Evolutionary conservation across 441 rosid species (phyloP).

Genomic region (Isatis lusitanica): DNA sequence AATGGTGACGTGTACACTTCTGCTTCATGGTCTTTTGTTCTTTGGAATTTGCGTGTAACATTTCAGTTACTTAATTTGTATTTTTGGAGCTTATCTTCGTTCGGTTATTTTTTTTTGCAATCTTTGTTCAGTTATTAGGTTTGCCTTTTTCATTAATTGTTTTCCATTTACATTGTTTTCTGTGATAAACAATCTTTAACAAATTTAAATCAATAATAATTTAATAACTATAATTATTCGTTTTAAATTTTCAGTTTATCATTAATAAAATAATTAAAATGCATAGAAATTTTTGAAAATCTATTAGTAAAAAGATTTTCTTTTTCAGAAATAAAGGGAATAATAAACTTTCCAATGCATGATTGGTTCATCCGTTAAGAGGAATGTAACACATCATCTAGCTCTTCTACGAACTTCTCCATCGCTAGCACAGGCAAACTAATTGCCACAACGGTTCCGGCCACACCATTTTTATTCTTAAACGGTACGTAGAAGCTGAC

Average conservation of each 20-base stretch:
- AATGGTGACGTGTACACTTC: slow-evolving; percentile 4
- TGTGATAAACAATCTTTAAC: too few species aligned
- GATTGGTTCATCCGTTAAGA: neutral
- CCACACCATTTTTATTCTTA: slow-evolving; percentile 34
- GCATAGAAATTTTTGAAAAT: too few species aligned
- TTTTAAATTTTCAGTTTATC: too few species aligned
- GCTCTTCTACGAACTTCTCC: slow-evolving; percentile 45
- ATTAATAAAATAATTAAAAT: too few species aligned
- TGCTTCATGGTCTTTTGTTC: neutral
- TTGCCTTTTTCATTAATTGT: neutral
- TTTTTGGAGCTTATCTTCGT: too few species aligned
- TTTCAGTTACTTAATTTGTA: slow-evolving; percentile 11
- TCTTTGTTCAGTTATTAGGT: neutral
- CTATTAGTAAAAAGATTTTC: too few species aligned
- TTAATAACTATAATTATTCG: too few species aligned
- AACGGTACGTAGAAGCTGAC: slow-evolving; percentile 31
- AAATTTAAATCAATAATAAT: too few species aligned
- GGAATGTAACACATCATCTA: neutral
- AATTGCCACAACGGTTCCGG: slow-evolving; percentile 33
- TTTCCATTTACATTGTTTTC: neutral
- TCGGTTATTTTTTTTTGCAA: too few species aligned
- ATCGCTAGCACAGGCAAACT: slow-evolving; percentile 40
- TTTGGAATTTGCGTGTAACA: neutral
- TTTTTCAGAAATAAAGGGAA: too few species aligned
- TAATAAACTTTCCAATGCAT: neutral